These are phyloP conservation scores for Dactylellina leptospora DNA, from an alignment of 2,329 filamentous ascomycete species.

Conservation along the genomic window DNA sequence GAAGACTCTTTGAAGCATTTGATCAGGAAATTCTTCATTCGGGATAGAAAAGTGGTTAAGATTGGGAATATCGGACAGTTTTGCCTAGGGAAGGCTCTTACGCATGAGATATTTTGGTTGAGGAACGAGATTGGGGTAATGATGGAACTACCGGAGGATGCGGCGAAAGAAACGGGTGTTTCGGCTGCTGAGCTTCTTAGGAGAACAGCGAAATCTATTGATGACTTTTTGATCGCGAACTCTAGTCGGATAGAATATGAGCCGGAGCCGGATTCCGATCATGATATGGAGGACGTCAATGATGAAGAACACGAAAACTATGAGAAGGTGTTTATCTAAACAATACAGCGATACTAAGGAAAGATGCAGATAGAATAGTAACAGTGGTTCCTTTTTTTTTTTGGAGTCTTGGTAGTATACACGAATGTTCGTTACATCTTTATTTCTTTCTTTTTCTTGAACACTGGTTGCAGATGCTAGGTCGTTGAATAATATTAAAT, in stretches of 20 bases:
- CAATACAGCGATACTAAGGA: background rate
- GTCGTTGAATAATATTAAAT: too few relatives aligned
- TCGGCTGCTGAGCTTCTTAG: background rate
- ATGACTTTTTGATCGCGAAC: background rate
- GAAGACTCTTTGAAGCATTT: background rate
- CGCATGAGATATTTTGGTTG: conserved; percentile 6
- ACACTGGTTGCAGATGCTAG: too few relatives aligned
- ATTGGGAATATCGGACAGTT: conserved; percentile 1
- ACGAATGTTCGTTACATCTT: too few relatives aligned
- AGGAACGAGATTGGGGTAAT: background rate
- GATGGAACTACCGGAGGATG: background rate
- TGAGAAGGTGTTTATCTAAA: background rate
- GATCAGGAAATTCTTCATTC: background rate
- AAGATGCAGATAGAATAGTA: too few relatives aligned
- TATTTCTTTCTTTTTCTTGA: too few relatives aligned
- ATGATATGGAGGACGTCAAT: background rate
- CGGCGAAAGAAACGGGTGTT: background rate
- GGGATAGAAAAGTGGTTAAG: background rate
- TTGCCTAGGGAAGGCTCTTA: conserved; percentile 2
- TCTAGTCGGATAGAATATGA: background rate
- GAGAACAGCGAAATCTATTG: background rate
- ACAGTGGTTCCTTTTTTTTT: too few relatives aligned
- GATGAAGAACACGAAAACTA: background rate
- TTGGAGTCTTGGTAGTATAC: too few relatives aligned
- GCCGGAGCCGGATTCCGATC: background rate